Conservation (phyloP, 2,329 filamentous ascomycete species). For the Fusarium liriodendri region DNA sequence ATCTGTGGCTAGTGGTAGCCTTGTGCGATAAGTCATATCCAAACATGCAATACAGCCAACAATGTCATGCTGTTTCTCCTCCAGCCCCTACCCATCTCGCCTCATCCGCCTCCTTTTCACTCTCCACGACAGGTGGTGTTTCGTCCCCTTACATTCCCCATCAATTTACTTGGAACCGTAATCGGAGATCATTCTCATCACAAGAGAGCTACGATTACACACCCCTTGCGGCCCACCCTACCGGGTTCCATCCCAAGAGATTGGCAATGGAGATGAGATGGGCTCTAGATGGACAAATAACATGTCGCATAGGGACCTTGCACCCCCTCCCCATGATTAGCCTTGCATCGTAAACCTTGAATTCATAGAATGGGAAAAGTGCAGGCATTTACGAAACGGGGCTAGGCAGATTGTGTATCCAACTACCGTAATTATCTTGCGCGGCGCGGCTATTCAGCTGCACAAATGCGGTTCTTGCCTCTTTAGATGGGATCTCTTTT, state of each 20-base stretch:
- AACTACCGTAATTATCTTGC: conserved; percentile 9
- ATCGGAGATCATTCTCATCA: conserved; percentile 3
- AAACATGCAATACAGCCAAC: neutral
- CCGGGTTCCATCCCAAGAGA: conserved; percentile 4
- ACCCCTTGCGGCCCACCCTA: conserved; percentile 20
- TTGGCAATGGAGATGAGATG: conserved; percentile 35
- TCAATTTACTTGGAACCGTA: conserved; percentile 14
- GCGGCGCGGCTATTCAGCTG: conserved; percentile 6
- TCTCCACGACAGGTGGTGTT: neutral
- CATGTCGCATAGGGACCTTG: conserved; percentile 11
- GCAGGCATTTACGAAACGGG: conserved; percentile 23
- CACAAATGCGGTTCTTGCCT: neutral
- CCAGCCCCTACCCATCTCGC: neutral
- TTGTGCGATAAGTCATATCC: conserved; percentile 23
- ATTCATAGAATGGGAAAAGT: neutral
- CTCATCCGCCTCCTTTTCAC: conserved; percentile 12
- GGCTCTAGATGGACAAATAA: conserved; percentile 20
- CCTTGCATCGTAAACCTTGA: conserved; percentile 16
- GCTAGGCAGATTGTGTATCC: neutral
- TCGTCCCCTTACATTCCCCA: conserved; percentile 12
- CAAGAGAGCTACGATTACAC: neutral
- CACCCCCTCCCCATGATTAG: neutral
- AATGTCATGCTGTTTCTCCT: conserved; percentile 1
- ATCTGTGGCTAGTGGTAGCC: conserved; percentile 20
- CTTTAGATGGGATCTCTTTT: neutral